phyloP scores from a whole-genome alignment of 2,329 filamentous ascomycete genomes.

The Sporothrix pallida region DNA sequence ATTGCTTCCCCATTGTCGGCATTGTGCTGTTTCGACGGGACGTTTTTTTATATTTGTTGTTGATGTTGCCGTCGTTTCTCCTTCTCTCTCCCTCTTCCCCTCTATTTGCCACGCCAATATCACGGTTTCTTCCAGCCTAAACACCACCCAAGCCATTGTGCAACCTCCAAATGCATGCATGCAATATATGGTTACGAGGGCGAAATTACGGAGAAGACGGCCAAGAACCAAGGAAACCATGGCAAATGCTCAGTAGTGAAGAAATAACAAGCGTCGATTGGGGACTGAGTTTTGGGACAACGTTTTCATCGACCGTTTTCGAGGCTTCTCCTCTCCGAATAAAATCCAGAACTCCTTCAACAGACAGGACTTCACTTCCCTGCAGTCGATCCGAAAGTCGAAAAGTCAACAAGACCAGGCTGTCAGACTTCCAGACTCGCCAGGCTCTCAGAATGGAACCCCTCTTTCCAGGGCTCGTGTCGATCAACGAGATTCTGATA shows the following conservation, averaged over 20 bases:
- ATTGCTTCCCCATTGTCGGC: background rate
- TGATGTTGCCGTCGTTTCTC: no score
- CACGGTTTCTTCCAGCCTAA: slow-evolving; percentile 15
- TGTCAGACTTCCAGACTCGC: background rate
- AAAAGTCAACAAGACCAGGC: background rate
- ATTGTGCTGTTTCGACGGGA: background rate
- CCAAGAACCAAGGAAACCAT: background rate
- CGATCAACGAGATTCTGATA: slow-evolving; percentile 27
- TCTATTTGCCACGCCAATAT: slow-evolving; percentile 16
- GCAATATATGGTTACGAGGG: slow-evolving; percentile 18
- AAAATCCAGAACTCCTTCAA: slow-evolving; percentile 6
- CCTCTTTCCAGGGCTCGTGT: no score
- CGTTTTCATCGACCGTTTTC: no score
- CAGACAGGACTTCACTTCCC: background rate
- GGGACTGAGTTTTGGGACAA: no score
- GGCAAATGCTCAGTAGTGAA: no score
- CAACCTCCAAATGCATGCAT: background rate
- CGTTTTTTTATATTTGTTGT: background rate
- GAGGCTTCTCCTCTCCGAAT: no score
- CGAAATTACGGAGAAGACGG: background rate
- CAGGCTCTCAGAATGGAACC: background rate
- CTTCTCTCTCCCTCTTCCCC: background rate
- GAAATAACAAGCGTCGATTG: no score
- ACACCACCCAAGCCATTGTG: slow-evolving; percentile 7
- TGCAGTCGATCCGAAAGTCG: background rate